phyloP scores from a whole-genome alignment of 192 early-diverging fungal genomes.

The Podila minutissima region DNA sequence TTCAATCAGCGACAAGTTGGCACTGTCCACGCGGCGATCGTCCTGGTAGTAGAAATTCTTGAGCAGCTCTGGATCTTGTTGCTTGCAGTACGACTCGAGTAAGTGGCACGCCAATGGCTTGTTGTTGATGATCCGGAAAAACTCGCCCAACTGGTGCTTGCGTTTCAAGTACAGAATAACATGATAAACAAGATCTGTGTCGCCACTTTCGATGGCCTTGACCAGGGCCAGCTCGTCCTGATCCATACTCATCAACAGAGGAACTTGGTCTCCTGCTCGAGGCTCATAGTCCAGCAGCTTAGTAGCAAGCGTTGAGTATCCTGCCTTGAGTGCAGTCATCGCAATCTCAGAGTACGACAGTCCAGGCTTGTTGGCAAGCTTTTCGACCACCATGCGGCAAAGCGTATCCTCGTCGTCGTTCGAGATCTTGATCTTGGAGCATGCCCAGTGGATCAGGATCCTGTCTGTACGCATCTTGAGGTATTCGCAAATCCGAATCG shows the following conservation, averaged over 20 bases:
- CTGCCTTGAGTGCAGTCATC: constrained; percentile 86
- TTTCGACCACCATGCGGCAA: constrained; percentile 80
- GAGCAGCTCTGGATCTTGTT: constrained; percentile 80
- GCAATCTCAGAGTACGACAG: constrained; percentile 94
- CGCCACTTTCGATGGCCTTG: constrained; percentile 94
- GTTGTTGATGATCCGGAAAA: constrained; percentile 86
- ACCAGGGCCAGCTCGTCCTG: constrained; percentile 88
- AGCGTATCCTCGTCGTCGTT: constrained; percentile 90
- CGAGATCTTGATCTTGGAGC: constrained; percentile 89
- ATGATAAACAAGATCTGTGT: constrained; percentile 95
- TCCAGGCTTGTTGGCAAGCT: constrained; percentile 74
- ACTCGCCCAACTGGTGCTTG: constrained; percentile 84
- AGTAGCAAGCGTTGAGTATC: constrained; percentile 86
- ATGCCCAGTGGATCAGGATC: constrained; percentile 96
- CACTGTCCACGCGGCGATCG: constrained; percentile 78
- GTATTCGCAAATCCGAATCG: constrained; percentile 86
- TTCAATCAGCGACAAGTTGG: constrained; percentile 64
- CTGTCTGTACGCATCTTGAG: constrained; percentile 80
- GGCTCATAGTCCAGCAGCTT: constrained; percentile 95
- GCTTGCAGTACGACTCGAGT: constrained; percentile 85
- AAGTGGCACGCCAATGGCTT: constrained; percentile 86
- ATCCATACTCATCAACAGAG: constrained; percentile 92
- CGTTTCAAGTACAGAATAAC: constrained; percentile 92
- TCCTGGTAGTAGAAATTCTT: constrained; percentile 98
- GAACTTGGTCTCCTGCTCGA: constrained; percentile 93